Percentiles rank a stretch among this genome's conserved stretches.
phyloP scores from a whole-genome alignment of 805 yeast species.

The Hyphopichia homilentoma region DNA sequence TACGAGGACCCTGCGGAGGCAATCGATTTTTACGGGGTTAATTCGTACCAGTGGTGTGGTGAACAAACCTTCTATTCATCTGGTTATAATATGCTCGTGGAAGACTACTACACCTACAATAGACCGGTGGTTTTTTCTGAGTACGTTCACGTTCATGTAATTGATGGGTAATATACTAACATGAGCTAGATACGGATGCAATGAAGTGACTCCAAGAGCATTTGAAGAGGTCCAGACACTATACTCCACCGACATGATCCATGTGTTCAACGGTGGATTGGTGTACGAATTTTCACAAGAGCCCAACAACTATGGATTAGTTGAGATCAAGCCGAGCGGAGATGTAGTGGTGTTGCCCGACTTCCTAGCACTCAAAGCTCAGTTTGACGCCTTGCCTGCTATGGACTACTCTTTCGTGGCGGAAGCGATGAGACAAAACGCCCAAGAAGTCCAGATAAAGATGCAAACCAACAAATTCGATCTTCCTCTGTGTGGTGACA shows the following conservation, averaged over 20 bases:
- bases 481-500: slow-evolving; percentile 27
- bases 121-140: slow-evolving; percentile 88
- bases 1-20: slow-evolving; percentile 47
- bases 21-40: slow-evolving; percentile 80
- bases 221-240: slow-evolving; percentile 75
- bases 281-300: slow-evolving; percentile 81
- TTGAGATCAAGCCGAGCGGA: slow-evolving; percentile 42
- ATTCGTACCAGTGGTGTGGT: slow-evolving; percentile 86
- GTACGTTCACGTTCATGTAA: slow-evolving; percentile 28
- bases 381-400: slow-evolving; percentile 35
- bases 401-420: slow-evolving; percentile 18
- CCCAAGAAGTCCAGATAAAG: slow-evolving; percentile 16
- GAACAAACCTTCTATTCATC: slow-evolving; percentile 76
- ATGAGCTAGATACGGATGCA: slow-evolving; percentile 60
- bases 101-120: slow-evolving; percentile 63
- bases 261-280: slow-evolving; percentile 79
- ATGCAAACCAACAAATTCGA: slow-evolving; percentile 14
- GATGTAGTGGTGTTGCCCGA: slow-evolving; percentile 43
- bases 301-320: slow-evolving; percentile 75
- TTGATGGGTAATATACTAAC: slow-evolving; percentile 6
- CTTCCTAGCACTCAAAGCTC: slow-evolving; percentile 39
- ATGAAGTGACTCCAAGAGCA: slow-evolving; percentile 69
- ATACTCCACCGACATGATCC: slow-evolving; percentile 68
- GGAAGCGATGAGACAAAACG: slow-evolving; percentile 21
- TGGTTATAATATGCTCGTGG: slow-evolving; percentile 62